Conservation (phyloP, 208 protist genomes). For the Crithidia bombi region DNA sequence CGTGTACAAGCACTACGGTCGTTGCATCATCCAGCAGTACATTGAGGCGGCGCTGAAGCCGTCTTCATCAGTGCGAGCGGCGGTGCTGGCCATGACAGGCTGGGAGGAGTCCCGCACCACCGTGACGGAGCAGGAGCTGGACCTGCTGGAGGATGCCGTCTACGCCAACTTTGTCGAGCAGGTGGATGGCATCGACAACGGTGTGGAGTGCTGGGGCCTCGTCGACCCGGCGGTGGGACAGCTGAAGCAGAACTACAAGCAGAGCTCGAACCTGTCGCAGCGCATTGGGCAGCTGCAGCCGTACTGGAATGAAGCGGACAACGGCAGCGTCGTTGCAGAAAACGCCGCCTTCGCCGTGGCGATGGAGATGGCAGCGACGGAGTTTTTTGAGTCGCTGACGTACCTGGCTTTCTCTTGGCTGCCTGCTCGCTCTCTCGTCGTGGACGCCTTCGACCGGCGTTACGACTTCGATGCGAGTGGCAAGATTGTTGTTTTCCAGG, state of each 20-base stretch:
- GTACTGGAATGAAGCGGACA: constrained; percentile 89
- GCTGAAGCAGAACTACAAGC: constrained; percentile 77
- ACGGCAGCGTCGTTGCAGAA: constrained; percentile 40
- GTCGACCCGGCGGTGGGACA: constrained; percentile 26
- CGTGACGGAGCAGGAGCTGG: constrained; percentile 55
- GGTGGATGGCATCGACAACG: constrained; percentile 96
- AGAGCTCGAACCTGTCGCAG: constrained; percentile 72
- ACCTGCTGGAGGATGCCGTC: constrained; percentile 80
- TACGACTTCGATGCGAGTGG: constrained; percentile 64
- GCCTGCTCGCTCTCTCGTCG: constrained; percentile 89
- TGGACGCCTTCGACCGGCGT: constrained; percentile 63
- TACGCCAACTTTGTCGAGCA: constrained; percentile 93
- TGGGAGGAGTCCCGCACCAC: constrained; percentile 38
- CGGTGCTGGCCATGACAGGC: constrained; percentile 48
- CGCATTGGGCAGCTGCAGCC: constrained; percentile 87
- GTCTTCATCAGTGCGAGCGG: constrained; percentile 30
- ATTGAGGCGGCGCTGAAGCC: constrained; percentile 47
- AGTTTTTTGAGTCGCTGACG: constrained; percentile 89
- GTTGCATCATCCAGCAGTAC: constrained; percentile 87
- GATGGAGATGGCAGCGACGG: constrained; percentile 78
- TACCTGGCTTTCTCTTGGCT: constrained; percentile 91
- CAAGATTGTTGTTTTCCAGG: constrained; percentile 81
- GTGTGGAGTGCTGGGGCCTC: constrained; percentile 79
- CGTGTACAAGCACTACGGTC: constrained; percentile 95
- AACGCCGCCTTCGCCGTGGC: constrained; percentile 87